These are phyloP conservation scores for Lippia alba DNA, from an alignment of 305 asterid species.

Conservation along the genomic window DNA sequence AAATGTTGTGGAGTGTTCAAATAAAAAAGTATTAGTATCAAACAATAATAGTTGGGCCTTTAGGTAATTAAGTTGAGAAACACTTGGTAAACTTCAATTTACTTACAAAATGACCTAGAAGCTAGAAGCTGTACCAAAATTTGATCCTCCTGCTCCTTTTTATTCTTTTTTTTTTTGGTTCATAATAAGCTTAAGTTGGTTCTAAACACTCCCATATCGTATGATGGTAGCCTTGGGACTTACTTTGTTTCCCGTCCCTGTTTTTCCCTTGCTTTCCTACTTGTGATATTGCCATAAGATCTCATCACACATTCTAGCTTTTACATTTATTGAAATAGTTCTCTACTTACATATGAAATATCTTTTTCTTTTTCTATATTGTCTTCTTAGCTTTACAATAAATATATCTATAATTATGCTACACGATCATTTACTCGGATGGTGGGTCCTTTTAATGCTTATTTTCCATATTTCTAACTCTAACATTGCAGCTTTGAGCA, in stretches of 20 bases:
- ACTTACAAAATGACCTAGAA: no score
- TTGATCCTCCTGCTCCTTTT: no score
- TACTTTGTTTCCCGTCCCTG: conserved; percentile 10
- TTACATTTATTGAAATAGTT: conserved; percentile 15
- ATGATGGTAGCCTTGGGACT: conserved; percentile 23
- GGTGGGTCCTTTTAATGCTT: conserved; percentile 27
- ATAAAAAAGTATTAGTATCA: no score
- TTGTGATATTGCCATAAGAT: conserved; percentile 19
- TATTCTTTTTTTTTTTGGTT: no score
- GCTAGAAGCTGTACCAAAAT: no score
- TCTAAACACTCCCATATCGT: no score
- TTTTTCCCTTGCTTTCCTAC: not conserved
- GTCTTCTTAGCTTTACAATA: not conserved
- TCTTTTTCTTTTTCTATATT: not conserved
- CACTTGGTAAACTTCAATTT: no score
- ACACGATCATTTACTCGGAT: conserved; percentile 10
- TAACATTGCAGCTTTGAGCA: conserved; percentile 83
- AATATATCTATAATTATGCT: conserved; percentile 5
- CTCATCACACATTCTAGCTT: conserved; percentile 11
- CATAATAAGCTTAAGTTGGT: no score
- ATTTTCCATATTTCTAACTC: conserved; percentile 15
- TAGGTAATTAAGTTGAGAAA: no score
- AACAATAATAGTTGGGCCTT: no score
- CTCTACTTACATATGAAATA: not conserved
- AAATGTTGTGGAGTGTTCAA: no score